phyloP scores from a whole-genome alignment of 1,139 yeast genomes.

The Pneumocystis wakefieldiae region DNA sequence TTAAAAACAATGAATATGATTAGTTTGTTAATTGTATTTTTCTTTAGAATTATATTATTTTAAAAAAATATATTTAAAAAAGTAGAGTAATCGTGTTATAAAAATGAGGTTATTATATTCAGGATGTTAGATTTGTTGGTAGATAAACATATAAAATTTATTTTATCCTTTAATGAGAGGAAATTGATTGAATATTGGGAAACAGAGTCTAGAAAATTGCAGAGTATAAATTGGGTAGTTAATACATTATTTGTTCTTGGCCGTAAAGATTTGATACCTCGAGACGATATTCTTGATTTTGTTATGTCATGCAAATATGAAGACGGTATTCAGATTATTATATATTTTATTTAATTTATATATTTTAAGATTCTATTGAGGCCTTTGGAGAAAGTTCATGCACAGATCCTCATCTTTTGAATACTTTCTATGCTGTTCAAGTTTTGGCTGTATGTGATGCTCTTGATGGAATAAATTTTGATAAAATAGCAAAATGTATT shows the following conservation, averaged over 20 bases:
- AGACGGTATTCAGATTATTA: conserved; percentile 13
- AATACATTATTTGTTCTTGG: conserved; percentile 55
- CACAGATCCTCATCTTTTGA: conserved; percentile 80
- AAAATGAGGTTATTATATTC: background rate
- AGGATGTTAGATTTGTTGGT: background rate
- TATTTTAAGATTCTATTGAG: conserved; percentile 30
- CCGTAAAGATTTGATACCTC: conserved; percentile 42
- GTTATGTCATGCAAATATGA: conserved; percentile 48
- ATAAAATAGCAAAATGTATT: conserved; percentile 28
- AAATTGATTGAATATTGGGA: conserved; percentile 53
- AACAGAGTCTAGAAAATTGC: conserved; percentile 75
- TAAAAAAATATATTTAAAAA: background rate
- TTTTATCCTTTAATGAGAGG: background rate
- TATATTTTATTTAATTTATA: conserved; percentile 14
- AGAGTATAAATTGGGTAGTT: conserved; percentile 92
- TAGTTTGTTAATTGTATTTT: no score
- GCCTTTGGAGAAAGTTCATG: conserved; percentile 84
- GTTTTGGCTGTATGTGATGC: conserved; percentile 53
- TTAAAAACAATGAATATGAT: no score
- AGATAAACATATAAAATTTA: conserved; percentile 1
- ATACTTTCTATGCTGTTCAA: conserved; percentile 79
- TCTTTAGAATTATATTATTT: background rate
- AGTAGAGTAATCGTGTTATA: background rate
- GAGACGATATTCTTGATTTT: conserved; percentile 47
- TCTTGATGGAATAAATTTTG: conserved; percentile 31